phyloP scores from a whole-genome alignment of 2,329 filamentous ascomycete species.

The Sporothrix schenckii region DNA sequence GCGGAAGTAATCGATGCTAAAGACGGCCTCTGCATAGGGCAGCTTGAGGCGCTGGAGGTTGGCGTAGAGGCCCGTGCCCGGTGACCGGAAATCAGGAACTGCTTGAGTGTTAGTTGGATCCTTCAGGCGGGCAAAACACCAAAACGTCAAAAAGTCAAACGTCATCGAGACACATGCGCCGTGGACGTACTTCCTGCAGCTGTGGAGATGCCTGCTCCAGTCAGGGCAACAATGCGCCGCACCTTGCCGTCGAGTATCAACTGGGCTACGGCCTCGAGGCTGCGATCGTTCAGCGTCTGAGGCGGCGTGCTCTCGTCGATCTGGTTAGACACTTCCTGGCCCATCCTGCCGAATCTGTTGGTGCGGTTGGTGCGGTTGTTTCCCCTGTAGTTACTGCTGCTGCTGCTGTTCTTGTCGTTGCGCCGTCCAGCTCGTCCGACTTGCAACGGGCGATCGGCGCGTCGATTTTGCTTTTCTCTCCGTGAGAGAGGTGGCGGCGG shows the following conservation, averaged over 20 bases:
- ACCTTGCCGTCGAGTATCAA: conserved; percentile 72
- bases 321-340: conserved; percentile 74
- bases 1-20: conserved; percentile 89
- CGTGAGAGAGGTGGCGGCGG: conserved; percentile 24
- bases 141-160: too few species aligned
- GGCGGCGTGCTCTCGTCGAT: conserved; percentile 67
- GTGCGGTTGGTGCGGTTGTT: not conserved
- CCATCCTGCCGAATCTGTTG: conserved; percentile 63
- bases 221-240: conserved; percentile 80
- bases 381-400: not conserved
- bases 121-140: too few species aligned
- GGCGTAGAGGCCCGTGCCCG: conserved; percentile 89
- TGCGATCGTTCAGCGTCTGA: conserved; percentile 67
- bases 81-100: conserved; percentile 94
- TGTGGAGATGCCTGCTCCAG: conserved; percentile 86
- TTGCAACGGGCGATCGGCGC: conserved; percentile 25
- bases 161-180: not conserved
- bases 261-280: conserved; percentile 73
- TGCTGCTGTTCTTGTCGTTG: not conserved
- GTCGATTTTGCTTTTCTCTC: conserved; percentile 29
- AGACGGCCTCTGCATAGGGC: conserved; percentile 88
- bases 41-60: conserved; percentile 86
- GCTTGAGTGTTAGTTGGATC: not conserved
- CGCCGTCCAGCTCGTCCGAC: not conserved
- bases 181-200: conserved; percentile 61